Evolutionary conservation across 164 flowering plant species (phyloP).

Genomic region (Santalum album): DNA sequence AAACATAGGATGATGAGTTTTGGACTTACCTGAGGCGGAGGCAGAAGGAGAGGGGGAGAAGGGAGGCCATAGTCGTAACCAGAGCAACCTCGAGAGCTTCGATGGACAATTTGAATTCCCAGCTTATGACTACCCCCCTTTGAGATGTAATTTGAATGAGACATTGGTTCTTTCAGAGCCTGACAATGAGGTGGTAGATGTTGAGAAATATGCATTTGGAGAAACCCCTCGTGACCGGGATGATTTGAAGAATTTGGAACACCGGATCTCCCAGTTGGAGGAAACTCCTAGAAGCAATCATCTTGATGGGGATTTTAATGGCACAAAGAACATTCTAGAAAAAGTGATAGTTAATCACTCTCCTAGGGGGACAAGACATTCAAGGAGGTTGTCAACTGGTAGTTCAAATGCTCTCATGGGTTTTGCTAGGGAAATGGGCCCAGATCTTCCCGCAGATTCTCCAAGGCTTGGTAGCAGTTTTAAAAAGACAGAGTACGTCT

Average conservation of each 20-base stretch:
- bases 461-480: conserved; percentile 34
- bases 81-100: conserved; percentile 24
- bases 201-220: conserved; percentile 66
- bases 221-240: conserved; percentile 49
- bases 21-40: conserved; percentile 68
- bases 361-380: conserved; percentile 42
- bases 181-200: conserved; percentile 41
- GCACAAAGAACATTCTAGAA: conserved; percentile 45
- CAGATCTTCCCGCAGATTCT: conserved; percentile 32
- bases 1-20: conserved; percentile 86
- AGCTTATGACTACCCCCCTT: conserved; percentile 61
- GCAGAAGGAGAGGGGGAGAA: conserved; percentile 38
- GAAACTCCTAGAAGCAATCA: conserved; percentile 36
- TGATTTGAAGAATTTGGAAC: conserved; percentile 38
- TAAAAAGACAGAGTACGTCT: conserved; percentile 33
- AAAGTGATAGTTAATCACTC: conserved; percentile 58
- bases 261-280: conserved; percentile 33
- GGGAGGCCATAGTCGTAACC: conserved; percentile 17
- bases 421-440: conserved; percentile 29
- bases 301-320: conserved; percentile 35
- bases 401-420: conserved; percentile 39
- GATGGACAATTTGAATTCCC: conserved; percentile 40
- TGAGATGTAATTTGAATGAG: conserved; percentile 55
- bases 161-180: conserved; percentile 23
- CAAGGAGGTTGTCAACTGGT: conserved; percentile 48